Evolutionary conservation across 345 rosid species (phyloP), one percentile per base, ranked within the genome.

Genomic region (Laguncularia racemosa): DNA sequence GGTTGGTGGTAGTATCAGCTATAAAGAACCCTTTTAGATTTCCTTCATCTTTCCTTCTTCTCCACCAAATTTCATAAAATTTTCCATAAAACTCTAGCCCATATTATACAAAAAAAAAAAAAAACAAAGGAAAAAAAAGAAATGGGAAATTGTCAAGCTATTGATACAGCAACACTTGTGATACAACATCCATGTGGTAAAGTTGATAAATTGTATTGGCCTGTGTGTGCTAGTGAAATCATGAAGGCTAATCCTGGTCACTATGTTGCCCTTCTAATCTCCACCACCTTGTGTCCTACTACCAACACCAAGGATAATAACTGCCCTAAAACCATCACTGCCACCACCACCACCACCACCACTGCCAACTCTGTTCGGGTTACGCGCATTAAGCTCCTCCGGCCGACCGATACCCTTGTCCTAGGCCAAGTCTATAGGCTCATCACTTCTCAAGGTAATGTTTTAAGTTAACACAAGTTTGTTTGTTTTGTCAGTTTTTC

Each of bases 141-240:
- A 26, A 18, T 92, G 98, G 98, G 98, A 40, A 92, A 92, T 40
- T 92, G 98, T 58, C 98, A 92, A 68, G 95, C 96, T 14, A 61
- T 80, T 18, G 98, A 92, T 62, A 76, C 98, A 28, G 86, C 91
- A 14, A 81, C 83, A 5, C 73, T 92, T 21, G 86, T 80, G 50
- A 71, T 92, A 47, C 95, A 92, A 50, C 87, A 86, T 50, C 91
- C 98, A 17, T 64, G 72, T 66, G 98, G 98, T 13, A 86, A 79
- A 62, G 79, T 65, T 2, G 95, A 92, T 19, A 89, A 69, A 16
- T 66, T 84, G 13, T 78, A 74, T 58, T 84, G 80, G 83, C 76
- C 91, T 12, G 72, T 86, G 11, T 78, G 57, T 46, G 96, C 93
- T 20, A 59, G 67, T 44, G 93, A 83, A 74, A 61, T 92, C 28